Conservation (phyloP, 768 basidiomycete genomes). For the Leucosporidium scottii region DNA sequence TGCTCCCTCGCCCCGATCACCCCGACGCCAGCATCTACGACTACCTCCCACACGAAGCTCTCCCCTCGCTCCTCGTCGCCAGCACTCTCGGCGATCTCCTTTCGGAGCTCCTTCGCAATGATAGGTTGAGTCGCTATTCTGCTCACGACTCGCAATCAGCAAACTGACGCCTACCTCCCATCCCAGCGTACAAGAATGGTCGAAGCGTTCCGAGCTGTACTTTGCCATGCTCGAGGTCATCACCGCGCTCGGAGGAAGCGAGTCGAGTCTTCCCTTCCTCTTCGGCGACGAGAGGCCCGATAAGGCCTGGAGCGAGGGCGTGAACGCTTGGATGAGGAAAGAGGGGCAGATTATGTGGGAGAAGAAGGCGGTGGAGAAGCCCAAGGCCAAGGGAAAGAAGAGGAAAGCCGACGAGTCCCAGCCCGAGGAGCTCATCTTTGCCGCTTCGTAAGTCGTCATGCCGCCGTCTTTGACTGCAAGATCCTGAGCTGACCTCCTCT, state of each 20-base stretch:
- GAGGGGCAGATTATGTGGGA: conserved; percentile 48
- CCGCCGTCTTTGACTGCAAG: conserved; percentile 41
- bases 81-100: conserved; percentile 14
- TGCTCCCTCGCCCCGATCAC: conserved; percentile 11
- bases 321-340: conserved; percentile 51
- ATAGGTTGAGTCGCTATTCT: conserved; percentile 39
- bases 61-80: conserved; percentile 4
- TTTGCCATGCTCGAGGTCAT: conserved; percentile 50
- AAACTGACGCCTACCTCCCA: too few species aligned
- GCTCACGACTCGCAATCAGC: too few species aligned
- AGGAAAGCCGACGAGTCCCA: not conserved
- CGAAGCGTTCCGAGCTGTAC: conserved; percentile 48
- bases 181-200: conserved; percentile 49
- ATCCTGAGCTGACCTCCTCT: not conserved
- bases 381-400: conserved; percentile 27
- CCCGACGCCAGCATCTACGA: conserved; percentile 10
- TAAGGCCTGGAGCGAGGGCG: conserved; percentile 44
- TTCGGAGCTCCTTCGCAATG: conserved; percentile 49
- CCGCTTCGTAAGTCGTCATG: conserved; percentile 39
- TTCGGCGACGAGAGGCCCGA: conserved; percentile 45
- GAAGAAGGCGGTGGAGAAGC: conserved; percentile 17
- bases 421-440: conserved; percentile 26
- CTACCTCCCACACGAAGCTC: conserved; percentile 7
- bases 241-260: conserved; percentile 51
- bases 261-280: conserved; percentile 50